Conservation (phyloP, 257 asterid species). For the Solanum peruvianum region DNA sequence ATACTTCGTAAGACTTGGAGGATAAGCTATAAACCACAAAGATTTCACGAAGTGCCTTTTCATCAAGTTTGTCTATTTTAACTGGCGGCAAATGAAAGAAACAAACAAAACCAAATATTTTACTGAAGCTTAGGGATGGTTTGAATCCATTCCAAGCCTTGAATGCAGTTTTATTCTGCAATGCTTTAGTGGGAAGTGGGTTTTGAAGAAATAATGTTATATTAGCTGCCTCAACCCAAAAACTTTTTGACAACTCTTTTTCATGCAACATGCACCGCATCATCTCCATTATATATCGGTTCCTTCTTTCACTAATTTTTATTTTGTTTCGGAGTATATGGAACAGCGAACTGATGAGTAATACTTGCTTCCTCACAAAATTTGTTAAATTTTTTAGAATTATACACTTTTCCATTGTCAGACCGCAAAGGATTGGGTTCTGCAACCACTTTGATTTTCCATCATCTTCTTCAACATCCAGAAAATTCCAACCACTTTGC, state of each 20-base stretch:
- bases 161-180: background rate
- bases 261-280: background rate
- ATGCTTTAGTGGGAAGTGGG: background rate
- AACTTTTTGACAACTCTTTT: too few relatives aligned
- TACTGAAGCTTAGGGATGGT: background rate
- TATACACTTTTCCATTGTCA: background rate
- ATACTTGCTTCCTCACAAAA: background rate
- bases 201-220: background rate
- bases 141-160: background rate
- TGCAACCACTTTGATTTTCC: background rate
- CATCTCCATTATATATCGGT: background rate
- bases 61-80: too few relatives aligned
- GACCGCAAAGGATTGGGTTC: background rate
- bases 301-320: background rate
- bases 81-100: background rate
- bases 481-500: background rate
- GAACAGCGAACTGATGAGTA: background rate
- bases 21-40: too few relatives aligned
- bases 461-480: too few relatives aligned
- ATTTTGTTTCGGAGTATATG: background rate
- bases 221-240: background rate
- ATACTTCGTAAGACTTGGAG: too few relatives aligned
- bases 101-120: background rate
- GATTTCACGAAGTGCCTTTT: too few relatives aligned
- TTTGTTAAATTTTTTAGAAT: too few relatives aligned